Conservation (phyloP, 2,329 filamentous ascomycete species). For the Alternaria atra region DNA sequence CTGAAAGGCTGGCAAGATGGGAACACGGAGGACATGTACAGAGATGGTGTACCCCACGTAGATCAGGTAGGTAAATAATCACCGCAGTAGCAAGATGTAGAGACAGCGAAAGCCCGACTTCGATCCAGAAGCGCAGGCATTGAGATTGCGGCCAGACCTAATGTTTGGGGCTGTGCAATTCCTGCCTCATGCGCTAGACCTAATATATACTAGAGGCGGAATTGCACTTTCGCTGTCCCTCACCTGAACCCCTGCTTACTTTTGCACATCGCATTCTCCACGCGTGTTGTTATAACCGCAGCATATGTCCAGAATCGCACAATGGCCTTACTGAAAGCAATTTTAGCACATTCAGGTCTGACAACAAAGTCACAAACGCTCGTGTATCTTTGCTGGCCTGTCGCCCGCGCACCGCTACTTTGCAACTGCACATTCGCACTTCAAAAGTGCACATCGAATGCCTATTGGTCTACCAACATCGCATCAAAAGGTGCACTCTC, state of each 20-base stretch:
- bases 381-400: not conserved
- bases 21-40: too few relatives aligned
- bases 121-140: not conserved
- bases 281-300: not conserved
- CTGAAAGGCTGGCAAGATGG: too few relatives aligned
- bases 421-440: not conserved
- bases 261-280: conserved; percentile 7
- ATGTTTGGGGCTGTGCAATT: not conserved
- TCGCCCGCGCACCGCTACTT: not conserved
- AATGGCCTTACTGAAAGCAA: not conserved
- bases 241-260: not conserved
- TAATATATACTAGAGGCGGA: not conserved
- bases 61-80: not conserved
- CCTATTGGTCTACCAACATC: not conserved
- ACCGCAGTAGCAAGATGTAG: not conserved
- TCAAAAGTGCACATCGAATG: not conserved
- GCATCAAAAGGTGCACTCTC: not conserved
- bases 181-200: not conserved
- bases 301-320: not conserved
- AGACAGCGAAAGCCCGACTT: not conserved
- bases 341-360: not conserved
- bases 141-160: not conserved
- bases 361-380: not conserved
- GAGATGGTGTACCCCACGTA: too few relatives aligned
- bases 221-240: conserved; percentile 14